Evolutionary conservation across 371 early-diverging fungal species (phyloP).

Genomic region (Dichotomocladium elegans): DNA sequence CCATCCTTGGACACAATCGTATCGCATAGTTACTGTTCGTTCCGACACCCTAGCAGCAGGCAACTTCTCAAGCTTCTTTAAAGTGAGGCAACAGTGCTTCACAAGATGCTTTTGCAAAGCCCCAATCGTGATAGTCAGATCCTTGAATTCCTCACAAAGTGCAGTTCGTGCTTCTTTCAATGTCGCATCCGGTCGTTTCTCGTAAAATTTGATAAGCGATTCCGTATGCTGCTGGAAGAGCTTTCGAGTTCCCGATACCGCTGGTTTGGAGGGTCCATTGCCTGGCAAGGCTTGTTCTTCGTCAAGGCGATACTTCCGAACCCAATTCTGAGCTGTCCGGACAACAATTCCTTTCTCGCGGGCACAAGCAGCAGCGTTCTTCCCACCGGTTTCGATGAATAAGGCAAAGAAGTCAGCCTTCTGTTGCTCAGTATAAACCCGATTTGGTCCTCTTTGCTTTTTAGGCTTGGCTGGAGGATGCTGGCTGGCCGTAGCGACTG

Average conservation of each 20-base stretch:
- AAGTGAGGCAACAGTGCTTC: conserved; percentile 8
- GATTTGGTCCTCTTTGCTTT: not conserved
- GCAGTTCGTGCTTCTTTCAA: conserved; percentile 3
- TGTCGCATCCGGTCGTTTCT: not conserved
- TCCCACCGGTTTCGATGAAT: not conserved
- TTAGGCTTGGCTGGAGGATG: too few relatives aligned
- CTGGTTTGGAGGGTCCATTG: too few relatives aligned
- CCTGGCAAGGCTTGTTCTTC: too few relatives aligned
- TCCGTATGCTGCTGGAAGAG: conserved; percentile 1
- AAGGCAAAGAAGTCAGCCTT: not conserved
- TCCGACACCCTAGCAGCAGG: conserved; percentile 1
- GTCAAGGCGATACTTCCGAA: not conserved
- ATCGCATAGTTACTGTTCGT: not conserved
- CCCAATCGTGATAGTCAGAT: conserved; percentile 3
- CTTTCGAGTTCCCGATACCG: too few relatives aligned
- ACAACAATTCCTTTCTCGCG: not conserved
- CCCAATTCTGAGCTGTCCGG: not conserved
- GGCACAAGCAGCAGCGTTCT: not conserved
- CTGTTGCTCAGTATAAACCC: not conserved
- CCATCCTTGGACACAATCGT: not conserved
- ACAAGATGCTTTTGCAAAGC: conserved; percentile 11
- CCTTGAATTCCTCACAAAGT: not conserved
- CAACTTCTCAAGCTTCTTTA: conserved; percentile 15
- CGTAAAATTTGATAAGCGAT: not conserved
- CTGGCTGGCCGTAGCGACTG: too few relatives aligned